Evolutionary conservation across 495 filamentous ascomycete species (phyloP).

Genomic region (Annulohypoxylon nitens): DNA sequence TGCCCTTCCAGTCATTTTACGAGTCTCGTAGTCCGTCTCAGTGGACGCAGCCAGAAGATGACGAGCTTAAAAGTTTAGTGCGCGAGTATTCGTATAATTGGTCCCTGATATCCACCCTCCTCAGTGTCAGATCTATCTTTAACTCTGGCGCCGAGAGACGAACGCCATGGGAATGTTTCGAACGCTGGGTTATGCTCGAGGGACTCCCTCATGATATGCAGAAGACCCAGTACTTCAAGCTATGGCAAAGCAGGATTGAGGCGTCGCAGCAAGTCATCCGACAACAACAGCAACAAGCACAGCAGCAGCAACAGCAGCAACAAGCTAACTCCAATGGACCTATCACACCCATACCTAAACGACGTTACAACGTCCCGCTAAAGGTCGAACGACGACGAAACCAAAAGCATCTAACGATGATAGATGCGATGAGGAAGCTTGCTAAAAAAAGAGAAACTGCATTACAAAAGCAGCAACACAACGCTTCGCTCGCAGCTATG

Average conservation of each 20-base stretch:
- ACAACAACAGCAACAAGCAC: conserved; percentile 60
- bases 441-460: conserved; percentile 92
- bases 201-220: conserved; percentile 90
- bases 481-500: conserved; percentile 74
- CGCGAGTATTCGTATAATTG: conserved; percentile 97
- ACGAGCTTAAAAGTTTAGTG: conserved; percentile 84
- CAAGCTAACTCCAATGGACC: conserved; percentile 69
- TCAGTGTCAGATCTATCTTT: conserved; percentile 79
- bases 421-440: conserved; percentile 94
- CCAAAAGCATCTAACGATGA: conserved; percentile 83
- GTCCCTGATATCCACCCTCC: conserved; percentile 86
- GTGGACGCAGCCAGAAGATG: conserved; percentile 91
- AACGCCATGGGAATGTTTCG: conserved; percentile 99
- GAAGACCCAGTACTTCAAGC: conserved; percentile 91
- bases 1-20: conserved; percentile 91
- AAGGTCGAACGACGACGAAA: conserved; percentile 88
- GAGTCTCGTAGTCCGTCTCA: conserved; percentile 87
- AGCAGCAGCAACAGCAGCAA: conserved; percentile 62
- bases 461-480: conserved; percentile 87
- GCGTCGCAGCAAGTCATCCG: conserved; percentile 75
- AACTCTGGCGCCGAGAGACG: conserved; percentile 87
- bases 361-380: conserved; percentile 76
- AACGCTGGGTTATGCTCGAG: conserved; percentile 92
- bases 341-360: conserved; percentile 66
- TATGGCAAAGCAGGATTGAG: conserved; percentile 84